Percentiles rank a stretch among this genome's conserved stretches.
Evolutionary conservation across 345 rosid genomes (phyloP).

Genomic region (Acer yangbiense): DNA sequence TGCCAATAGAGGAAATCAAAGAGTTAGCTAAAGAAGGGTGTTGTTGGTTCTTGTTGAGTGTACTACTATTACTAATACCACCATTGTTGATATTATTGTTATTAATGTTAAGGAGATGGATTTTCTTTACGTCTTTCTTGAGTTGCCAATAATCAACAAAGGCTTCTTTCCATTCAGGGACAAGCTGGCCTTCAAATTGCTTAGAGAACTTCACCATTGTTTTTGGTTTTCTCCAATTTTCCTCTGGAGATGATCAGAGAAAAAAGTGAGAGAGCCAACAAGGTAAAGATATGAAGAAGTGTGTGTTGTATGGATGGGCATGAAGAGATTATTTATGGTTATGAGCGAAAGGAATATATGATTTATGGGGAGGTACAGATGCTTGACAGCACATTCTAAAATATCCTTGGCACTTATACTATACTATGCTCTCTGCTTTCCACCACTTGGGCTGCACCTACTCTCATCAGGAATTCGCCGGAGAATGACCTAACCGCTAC

Average conservation of each 20-base stretch:
- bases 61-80: conserved; percentile 1
- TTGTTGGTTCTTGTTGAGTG: conserved; percentile 10
- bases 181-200: conserved; percentile 91
- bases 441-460: conserved; percentile 47
- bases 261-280: conserved; percentile 2
- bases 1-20: conserved; percentile 51
- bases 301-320: conserved; percentile 40
- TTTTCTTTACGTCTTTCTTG: conserved; percentile 76
- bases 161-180: conserved; percentile 99
- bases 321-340: conserved; percentile 53
- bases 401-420: conserved; percentile 47
- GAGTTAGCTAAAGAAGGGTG: conserved; percentile 28
- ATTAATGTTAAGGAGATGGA: conserved; percentile 37
- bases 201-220: conserved; percentile 87
- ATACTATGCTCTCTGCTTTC: conserved; percentile 49
- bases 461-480: conserved; percentile 35
- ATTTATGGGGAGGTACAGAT: conserved; percentile 32
- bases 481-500: conserved; percentile 31
- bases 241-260: conserved; percentile 16
- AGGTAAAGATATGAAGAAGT: neutral
- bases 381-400: conserved; percentile 61
- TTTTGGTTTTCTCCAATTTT: neutral
- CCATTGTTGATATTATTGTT: neutral
- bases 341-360: conserved; percentile 34
- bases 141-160: conserved; percentile 93